Evolutionary conservation across 495 filamentous ascomycete genomes (phyloP).

Genomic region (Saxophila tyrrhenica): DNA sequence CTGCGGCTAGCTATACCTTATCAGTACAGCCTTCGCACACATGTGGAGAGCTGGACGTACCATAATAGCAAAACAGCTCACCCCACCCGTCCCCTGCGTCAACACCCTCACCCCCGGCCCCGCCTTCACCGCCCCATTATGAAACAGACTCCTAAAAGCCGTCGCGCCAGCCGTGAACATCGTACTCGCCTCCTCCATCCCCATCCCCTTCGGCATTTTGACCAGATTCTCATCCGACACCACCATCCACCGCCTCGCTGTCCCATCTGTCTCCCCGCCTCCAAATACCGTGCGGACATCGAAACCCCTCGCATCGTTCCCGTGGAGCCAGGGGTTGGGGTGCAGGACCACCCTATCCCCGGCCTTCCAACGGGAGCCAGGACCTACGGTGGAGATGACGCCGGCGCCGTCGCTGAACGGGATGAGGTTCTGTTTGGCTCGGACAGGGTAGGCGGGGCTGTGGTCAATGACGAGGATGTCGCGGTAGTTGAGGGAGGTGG

Average conservation of each 20-base stretch:
- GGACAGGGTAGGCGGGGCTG: slow-evolving; percentile 14
- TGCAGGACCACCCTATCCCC: slow-evolving; percentile 18
- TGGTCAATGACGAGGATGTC: slow-evolving; percentile 14
- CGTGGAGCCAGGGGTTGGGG: slow-evolving; percentile 14
- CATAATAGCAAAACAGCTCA: slow-evolving; percentile 20
- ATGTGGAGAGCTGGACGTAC: slow-evolving; percentile 1
- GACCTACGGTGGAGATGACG: slow-evolving; percentile 17
- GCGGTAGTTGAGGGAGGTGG: slow-evolving; percentile 20
- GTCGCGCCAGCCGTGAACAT: slow-evolving; percentile 30
- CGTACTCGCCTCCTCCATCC: slow-evolving; percentile 22
- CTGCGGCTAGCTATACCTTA: slow-evolving; percentile 11
- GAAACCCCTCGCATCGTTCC: slow-evolving; percentile 10
- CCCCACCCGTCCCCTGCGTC: slow-evolving; percentile 23
- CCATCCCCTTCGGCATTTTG: slow-evolving; percentile 20
- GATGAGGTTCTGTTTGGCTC: slow-evolving; percentile 8
- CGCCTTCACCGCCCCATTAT: slow-evolving; percentile 16
- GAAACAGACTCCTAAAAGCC: slow-evolving; percentile 30
- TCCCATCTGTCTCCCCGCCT: slow-evolving; percentile 11
- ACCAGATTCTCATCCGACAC: slow-evolving; percentile 20
- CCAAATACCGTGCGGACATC: slow-evolving; percentile 7
- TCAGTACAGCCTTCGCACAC: background rate
- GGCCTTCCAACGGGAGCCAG: slow-evolving; percentile 10
- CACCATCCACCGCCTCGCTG: slow-evolving; percentile 13
- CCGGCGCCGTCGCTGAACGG: slow-evolving; percentile 27
- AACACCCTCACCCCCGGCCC: slow-evolving; percentile 23